Evolutionary conservation across 495 filamentous ascomycete species (phyloP).

Genomic region (Xylaria scruposa): DNA sequence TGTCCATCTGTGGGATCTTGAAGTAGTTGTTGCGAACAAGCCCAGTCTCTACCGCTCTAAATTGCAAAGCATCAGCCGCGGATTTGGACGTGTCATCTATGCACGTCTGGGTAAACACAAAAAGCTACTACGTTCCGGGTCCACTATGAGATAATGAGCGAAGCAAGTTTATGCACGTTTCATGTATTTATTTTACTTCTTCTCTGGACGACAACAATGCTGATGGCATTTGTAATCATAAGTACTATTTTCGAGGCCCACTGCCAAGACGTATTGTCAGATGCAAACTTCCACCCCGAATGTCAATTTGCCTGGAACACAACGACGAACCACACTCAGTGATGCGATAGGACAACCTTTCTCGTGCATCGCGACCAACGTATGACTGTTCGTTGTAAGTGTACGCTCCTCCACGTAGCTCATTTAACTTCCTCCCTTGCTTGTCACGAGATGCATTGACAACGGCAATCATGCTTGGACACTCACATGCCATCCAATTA

Average conservation of each 20-base stretch:
- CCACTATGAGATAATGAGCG: conserved; percentile 19
- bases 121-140: conserved; percentile 10
- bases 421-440: not conserved
- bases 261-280: not conserved
- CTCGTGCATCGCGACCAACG: not conserved
- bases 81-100: not conserved
- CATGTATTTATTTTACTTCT: not conserved
- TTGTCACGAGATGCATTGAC: not conserved
- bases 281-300: not conserved
- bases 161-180: conserved; percentile 27
- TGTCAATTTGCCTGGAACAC: not conserved
- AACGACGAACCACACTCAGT: not conserved
- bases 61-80: not conserved
- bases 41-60: not conserved
- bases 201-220: not conserved
- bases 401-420: not conserved
- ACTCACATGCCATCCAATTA: not conserved
- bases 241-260: not conserved
- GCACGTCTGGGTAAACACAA: conserved; percentile 11
- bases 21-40: not conserved
- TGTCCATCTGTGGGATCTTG: not conserved
- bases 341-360: not conserved
- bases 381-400: not conserved
- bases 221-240: conserved; percentile 8
- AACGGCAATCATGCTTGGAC: not conserved